Conservation (phyloP, 345 rosid species). For the Turritis glabra region DNA sequence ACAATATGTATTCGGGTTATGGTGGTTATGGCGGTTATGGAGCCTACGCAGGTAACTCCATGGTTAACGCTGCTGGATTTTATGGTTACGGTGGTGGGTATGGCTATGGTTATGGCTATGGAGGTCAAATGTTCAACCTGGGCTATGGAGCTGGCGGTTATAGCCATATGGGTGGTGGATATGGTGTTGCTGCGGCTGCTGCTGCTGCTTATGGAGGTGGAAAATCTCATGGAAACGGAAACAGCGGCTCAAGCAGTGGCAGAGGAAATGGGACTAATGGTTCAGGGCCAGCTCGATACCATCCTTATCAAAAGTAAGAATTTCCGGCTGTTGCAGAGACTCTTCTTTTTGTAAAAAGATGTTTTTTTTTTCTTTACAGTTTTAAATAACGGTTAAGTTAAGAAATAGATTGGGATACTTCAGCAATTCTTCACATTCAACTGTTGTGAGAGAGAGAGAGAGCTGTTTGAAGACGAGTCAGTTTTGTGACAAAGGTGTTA, state of each 20-base stretch:
- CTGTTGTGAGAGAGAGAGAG: constrained; percentile 20
- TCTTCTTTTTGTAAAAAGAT: constrained; percentile 27
- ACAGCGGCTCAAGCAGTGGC: constrained; percentile 45
- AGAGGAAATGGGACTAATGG: constrained; percentile 52
- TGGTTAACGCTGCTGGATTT: constrained; percentile 43
- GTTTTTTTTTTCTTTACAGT: background rate
- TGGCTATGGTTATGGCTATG: constrained; percentile 51
- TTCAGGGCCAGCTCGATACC: constrained; percentile 52
- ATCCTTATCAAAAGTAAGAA: constrained; percentile 63
- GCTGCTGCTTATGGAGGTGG: constrained; percentile 45
- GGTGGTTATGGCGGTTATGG: constrained; percentile 50
- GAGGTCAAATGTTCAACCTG: constrained; percentile 43
- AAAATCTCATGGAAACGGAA: constrained; percentile 42
- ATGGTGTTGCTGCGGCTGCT: constrained; percentile 38
- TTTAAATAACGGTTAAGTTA: constrained; percentile 13
- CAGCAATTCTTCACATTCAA: constrained; percentile 29
- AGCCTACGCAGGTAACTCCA: constrained; percentile 44
- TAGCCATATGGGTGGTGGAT: constrained; percentile 48
- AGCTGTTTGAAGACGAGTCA: background rate
- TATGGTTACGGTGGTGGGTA: constrained; percentile 58
- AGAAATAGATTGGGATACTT: constrained; percentile 24
- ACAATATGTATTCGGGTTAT: constrained; percentile 39
- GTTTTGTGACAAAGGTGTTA: constrained; percentile 13
- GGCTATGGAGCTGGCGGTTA: constrained; percentile 42
- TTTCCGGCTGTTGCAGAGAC: constrained; percentile 14